Percentiles rank a stretch among this genome's conserved stretches.
Evolutionary conservation across 73 alveolate species (phyloP).

Genomic region (Tetrahymena malaccensis): DNA sequence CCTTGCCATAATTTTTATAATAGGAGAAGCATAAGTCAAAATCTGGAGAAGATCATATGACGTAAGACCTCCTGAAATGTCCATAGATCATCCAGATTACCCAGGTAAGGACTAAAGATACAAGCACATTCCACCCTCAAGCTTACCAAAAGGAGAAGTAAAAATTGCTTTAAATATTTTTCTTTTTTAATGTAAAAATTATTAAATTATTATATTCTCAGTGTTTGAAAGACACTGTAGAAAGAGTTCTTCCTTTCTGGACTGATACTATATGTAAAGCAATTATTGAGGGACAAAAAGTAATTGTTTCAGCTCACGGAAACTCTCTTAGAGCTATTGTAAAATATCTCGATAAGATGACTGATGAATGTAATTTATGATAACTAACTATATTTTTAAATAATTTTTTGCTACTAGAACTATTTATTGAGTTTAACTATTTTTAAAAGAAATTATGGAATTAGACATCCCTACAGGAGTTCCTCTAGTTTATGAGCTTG

Average conservation of each 20-base stretch:
- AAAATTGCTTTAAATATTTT: background rate
- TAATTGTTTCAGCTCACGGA: constrained; percentile 97
- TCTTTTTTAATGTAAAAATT: too few species aligned
- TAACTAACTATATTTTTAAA: background rate
- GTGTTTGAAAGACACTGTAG: constrained; percentile 81
- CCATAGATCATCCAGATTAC: constrained; percentile 71
- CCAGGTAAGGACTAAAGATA: constrained; percentile 55
- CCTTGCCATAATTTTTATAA: background rate
- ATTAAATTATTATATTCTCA: constrained; percentile 30
- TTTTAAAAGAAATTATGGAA: constrained; percentile 34
- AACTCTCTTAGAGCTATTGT: constrained; percentile 96
- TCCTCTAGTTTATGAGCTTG: constrained; percentile 97
- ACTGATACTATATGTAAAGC: constrained; percentile 82
- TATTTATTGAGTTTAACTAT: background rate
- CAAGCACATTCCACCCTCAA: constrained; percentile 66
- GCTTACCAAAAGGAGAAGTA: constrained; percentile 71
- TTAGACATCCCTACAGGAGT: constrained; percentile 88
- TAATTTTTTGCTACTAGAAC: background rate
- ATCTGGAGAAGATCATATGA: constrained; percentile 96
- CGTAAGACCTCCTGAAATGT: constrained; percentile 94
- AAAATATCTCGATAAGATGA: constrained; percentile 86
- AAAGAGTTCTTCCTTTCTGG: constrained; percentile 94
- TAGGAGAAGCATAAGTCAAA: constrained; percentile 53
- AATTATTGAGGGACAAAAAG: constrained; percentile 73
- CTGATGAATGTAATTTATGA: constrained; percentile 70